Percentiles rank a stretch among this genome's conserved stretches.
Evolutionary conservation across 495 filamentous ascomycete species (phyloP).

Genomic region (Acidiella bohemica): DNA sequence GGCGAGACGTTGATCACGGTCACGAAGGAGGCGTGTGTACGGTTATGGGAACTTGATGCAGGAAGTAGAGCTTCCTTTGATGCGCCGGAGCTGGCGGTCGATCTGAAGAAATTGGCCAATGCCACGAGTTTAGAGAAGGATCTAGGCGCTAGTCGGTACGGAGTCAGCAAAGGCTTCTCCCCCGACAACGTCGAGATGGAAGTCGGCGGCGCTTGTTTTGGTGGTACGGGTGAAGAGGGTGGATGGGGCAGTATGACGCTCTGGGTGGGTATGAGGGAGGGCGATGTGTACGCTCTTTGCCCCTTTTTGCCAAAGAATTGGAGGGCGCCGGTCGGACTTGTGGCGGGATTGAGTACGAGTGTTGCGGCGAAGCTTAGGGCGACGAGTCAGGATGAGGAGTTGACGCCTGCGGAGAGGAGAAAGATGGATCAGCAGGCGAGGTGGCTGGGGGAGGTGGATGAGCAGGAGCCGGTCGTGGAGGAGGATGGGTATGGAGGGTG

Average conservation of each 20-base stretch:
- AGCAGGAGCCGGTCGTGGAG: slow-evolving; percentile 53
- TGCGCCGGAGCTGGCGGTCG: slow-evolving; percentile 62
- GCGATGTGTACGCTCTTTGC: slow-evolving; percentile 83
- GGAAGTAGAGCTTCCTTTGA: slow-evolving; percentile 74
- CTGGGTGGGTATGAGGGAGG: slow-evolving; percentile 78
- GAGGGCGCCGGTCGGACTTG: slow-evolving; percentile 58
- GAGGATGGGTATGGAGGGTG: no score
- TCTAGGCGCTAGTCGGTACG: slow-evolving; percentile 53
- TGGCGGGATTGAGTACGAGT: slow-evolving; percentile 62
- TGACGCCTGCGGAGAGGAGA: slow-evolving; percentile 42
- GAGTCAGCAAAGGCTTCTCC: slow-evolving; percentile 66
- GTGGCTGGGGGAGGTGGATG: slow-evolving; percentile 73
- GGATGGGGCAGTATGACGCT: slow-evolving; percentile 85
- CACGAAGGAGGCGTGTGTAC: slow-evolving; percentile 69
- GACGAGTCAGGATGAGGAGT: slow-evolving; percentile 42
- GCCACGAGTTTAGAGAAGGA: slow-evolving; percentile 64
- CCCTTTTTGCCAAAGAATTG: slow-evolving; percentile 72
- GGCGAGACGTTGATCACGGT: slow-evolving; percentile 65
- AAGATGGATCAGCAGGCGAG: slow-evolving; percentile 56
- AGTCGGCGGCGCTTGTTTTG: slow-evolving; percentile 73
- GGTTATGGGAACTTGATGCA: slow-evolving; percentile 73
- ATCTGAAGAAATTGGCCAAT: slow-evolving; percentile 69
- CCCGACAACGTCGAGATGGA: slow-evolving; percentile 78
- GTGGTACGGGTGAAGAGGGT: slow-evolving; percentile 49
- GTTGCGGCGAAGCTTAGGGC: slow-evolving; percentile 53